These are phyloP conservation scores for Tulasnella calospora DNA, from an alignment of 768 basidiomycete species.

Conservation along the genomic window DNA sequence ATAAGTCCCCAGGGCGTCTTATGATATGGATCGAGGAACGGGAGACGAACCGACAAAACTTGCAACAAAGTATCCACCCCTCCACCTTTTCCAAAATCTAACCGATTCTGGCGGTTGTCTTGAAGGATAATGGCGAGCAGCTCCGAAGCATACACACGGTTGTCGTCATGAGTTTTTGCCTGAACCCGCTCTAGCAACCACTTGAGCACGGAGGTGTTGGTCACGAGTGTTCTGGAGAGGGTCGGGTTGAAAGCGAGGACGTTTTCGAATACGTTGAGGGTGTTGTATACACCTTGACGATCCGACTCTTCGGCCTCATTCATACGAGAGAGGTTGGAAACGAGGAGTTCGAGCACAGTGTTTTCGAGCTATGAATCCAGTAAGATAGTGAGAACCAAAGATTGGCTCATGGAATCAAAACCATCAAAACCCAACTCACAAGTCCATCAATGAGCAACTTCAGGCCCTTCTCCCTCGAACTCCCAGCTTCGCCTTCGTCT, in stretches of 20 bases:
- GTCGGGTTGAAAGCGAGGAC: conserved; percentile 78
- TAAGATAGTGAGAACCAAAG: conserved; percentile 23
- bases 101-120: conserved; percentile 60
- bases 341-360: conserved; percentile 80
- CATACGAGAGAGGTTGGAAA: conserved; percentile 81
- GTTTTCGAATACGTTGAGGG: conserved; percentile 93
- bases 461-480: conserved; percentile 59
- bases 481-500: conserved; percentile 46
- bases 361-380: conserved; percentile 61
- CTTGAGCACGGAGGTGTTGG: conserved; percentile 65
- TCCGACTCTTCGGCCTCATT: conserved; percentile 90
- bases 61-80: conserved; percentile 75
- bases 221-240: conserved; percentile 62
- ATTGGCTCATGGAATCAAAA: not conserved
- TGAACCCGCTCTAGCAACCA: conserved; percentile 79
- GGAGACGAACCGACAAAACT: conserved; percentile 65
- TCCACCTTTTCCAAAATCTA: conserved; percentile 62
- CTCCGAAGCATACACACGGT: conserved; percentile 89
- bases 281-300: conserved; percentile 85
- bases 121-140: conserved; percentile 87
- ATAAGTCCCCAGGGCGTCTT: conserved; percentile 23
- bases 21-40: conserved; percentile 21
- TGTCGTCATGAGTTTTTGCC: conserved; percentile 74
- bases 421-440: conserved; percentile 53
- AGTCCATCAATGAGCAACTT: conserved; percentile 70